Evolutionary conservation across 164 flowering plant genomes (phyloP).

Genomic region (Vitis amurensis): DNA sequence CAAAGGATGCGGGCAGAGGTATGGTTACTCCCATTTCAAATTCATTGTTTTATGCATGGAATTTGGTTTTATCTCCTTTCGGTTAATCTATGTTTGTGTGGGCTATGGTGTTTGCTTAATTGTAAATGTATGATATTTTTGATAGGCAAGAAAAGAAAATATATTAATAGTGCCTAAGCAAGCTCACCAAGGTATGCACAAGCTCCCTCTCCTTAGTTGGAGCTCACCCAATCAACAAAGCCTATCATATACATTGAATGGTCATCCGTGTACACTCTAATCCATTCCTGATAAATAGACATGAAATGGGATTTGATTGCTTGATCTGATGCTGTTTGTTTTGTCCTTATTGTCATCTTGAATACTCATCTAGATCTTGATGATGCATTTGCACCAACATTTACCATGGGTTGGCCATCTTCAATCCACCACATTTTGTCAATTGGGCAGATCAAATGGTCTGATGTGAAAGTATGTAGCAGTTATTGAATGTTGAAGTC

Average conservation of each 20-base stretch:
- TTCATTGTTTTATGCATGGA: not conserved
- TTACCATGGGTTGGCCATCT: not conserved
- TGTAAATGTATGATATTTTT: not conserved
- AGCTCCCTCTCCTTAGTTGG: too few species aligned
- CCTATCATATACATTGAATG: too few species aligned
- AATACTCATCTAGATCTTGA: not conserved
- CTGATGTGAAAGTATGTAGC: not conserved
- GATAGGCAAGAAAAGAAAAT: not conserved
- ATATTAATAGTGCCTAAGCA: too few species aligned
- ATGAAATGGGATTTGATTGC: too few species aligned
- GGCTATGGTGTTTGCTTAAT: not conserved
- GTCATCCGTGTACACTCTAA: too few species aligned
- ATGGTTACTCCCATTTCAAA: constrained; percentile 4
- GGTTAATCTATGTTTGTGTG: not conserved
- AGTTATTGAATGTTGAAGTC: not conserved
- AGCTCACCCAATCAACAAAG: too few species aligned
- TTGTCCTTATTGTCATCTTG: not conserved
- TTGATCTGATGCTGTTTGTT: too few species aligned
- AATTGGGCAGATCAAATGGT: too few species aligned
- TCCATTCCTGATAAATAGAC: too few species aligned
- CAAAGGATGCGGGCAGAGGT: constrained; percentile 74
- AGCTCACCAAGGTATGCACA: too few species aligned
- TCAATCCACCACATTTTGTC: not conserved
- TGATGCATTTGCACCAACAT: not conserved
- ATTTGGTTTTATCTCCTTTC: not conserved